These are phyloP conservation scores for Calendula officinalis DNA, from an alignment of 129 eudicot species.

Conservation along the genomic window DNA sequence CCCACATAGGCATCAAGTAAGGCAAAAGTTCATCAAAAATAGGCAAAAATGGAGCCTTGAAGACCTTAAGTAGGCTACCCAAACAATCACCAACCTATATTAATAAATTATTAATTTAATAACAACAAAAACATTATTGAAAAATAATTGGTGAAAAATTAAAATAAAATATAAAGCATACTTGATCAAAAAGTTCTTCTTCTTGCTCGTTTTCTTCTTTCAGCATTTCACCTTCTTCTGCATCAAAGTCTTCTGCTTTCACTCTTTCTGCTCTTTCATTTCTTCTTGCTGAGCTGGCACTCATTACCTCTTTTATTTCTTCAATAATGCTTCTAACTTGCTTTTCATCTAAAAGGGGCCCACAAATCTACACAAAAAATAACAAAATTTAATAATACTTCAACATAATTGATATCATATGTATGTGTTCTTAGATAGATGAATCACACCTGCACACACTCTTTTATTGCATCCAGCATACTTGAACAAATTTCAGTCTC, in stretches of 20 bases:
- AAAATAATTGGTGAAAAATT: background rate
- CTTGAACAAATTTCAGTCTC: slow-evolving; percentile 81
- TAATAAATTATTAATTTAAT: background rate
- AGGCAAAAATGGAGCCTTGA: slow-evolving; percentile 52
- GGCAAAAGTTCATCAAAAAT: slow-evolving; percentile 51
- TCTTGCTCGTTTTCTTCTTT: slow-evolving; percentile 93
- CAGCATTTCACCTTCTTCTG: slow-evolving; percentile 82
- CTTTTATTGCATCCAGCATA: slow-evolving; percentile 86
- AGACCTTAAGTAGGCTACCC: slow-evolving; percentile 51
- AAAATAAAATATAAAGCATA: slow-evolving; percentile 24
- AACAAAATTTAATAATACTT: background rate
- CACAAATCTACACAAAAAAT: slow-evolving; percentile 50
- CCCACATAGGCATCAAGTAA: slow-evolving; percentile 70
- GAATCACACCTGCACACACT: slow-evolving; percentile 63
- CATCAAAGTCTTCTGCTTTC: slow-evolving; percentile 93
- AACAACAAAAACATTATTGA: background rate
- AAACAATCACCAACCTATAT: slow-evolving; percentile 80
- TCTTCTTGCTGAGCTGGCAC: slow-evolving; percentile 81
- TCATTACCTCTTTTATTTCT: slow-evolving; percentile 75
- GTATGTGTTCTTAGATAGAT: background rate
- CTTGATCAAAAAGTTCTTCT: slow-evolving; percentile 91
- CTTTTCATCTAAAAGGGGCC: slow-evolving; percentile 70
- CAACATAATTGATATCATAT: background rate
- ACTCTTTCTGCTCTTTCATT: slow-evolving; percentile 77
- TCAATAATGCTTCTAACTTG: slow-evolving; percentile 86